Evolutionary conservation across 1,139 yeast species (phyloP).

Genomic region (Trichomonascaceae sp.): DNA sequence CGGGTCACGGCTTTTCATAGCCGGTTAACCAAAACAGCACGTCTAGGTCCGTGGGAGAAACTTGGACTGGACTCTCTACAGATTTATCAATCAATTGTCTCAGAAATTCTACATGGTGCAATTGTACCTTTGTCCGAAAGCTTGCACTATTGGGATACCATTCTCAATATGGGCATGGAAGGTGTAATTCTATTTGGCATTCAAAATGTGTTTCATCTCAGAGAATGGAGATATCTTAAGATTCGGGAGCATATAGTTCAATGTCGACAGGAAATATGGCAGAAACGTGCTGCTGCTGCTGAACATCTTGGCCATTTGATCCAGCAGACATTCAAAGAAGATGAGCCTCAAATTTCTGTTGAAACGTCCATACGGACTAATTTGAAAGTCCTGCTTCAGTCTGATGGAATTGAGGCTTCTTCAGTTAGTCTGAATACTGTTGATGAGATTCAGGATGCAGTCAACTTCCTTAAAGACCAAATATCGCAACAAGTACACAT

Average conservation of each 20-base stretch:
- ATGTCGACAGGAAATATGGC: slow-evolving; percentile 5
- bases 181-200: slow-evolving; percentile 5
- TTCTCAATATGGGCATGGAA: slow-evolving; percentile 2
- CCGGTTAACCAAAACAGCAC: slow-evolving; percentile 5
- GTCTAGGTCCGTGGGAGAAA: slow-evolving; percentile 5
- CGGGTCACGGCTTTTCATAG: slow-evolving; percentile 1
- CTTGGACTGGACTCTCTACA: slow-evolving; percentile 3
- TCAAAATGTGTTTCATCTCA: slow-evolving; percentile 5
- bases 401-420: not conserved
- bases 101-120: slow-evolving; percentile 2
- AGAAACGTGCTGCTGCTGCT: slow-evolving; percentile 3
- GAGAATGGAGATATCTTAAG: slow-evolving; percentile 5
- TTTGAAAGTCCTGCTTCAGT: not conserved
- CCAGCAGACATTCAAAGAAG: slow-evolving; percentile 2
- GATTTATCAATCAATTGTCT: slow-evolving; percentile 2
- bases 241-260: slow-evolving; percentile 4
- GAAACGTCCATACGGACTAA: not conserved
- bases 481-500: not conserved
- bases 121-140: slow-evolving; percentile 4
- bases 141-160: slow-evolving; percentile 5
- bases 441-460: not conserved
- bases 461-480: not conserved
- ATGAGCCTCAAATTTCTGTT: not conserved
- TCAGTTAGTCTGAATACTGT: not conserved
- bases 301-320: slow-evolving; percentile 4